phyloP scores from a whole-genome alignment of 2,329 filamentous ascomycete species.

The Apiospora sp. region DNA sequence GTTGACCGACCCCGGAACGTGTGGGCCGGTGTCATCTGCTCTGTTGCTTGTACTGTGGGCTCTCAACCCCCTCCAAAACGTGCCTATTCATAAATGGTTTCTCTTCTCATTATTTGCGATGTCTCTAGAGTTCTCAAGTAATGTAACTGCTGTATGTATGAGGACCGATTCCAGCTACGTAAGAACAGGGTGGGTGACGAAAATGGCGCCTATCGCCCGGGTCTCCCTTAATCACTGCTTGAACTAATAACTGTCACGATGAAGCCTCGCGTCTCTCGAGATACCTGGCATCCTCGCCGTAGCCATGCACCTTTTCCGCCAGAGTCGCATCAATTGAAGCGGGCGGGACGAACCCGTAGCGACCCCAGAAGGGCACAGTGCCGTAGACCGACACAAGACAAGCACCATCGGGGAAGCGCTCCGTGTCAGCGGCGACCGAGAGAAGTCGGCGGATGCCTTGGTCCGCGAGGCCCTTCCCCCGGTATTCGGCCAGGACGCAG shows the following conservation, averaged over 20 bases:
- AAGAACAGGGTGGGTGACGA: too few species aligned
- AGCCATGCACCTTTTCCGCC: conserved; percentile 41
- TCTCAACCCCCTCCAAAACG: too few species aligned
- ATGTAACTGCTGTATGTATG: too few species aligned
- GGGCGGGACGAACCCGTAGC: conserved; percentile 42
- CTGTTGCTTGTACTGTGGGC: too few species aligned
- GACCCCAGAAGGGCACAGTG: conserved; percentile 43
- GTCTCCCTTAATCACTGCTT: neutral
- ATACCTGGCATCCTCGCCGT: conserved; percentile 44
- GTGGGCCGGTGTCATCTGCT: too few species aligned
- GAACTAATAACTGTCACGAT: neutral
- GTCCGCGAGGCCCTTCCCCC: conserved; percentile 39
- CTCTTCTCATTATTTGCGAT: too few species aligned
- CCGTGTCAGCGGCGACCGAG: conserved; percentile 29
- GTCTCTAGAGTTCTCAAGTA: too few species aligned
- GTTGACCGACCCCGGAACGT: too few species aligned
- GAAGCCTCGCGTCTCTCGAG: conserved; percentile 30
- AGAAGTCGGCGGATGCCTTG: conserved; percentile 36
- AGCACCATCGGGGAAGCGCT: conserved; percentile 35
- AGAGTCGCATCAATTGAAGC: conserved; percentile 33
- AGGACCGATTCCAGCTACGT: too few species aligned
- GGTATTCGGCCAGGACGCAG: conserved; percentile 39
- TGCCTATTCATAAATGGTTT: too few species aligned
- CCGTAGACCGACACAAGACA: conserved; percentile 48
- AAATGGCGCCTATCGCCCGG: too few species aligned